Conservation (phyloP, 1,284 basidiomycete genomes). For the Pseudomicrostroma phylloplanum region DNA sequence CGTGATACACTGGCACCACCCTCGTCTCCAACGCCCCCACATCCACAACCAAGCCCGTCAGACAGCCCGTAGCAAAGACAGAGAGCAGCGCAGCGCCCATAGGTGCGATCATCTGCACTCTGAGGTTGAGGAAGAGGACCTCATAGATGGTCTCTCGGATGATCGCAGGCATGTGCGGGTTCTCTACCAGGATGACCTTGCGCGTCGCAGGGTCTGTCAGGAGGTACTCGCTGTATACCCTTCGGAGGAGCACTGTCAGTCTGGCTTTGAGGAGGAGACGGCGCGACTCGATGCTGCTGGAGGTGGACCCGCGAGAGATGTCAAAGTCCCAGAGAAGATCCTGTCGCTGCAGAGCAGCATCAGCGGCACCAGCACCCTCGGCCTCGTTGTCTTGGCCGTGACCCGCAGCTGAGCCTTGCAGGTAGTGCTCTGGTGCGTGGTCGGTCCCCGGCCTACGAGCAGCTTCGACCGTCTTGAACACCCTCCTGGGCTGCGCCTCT, state of each 20-base stretch:
- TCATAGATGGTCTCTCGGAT: constrained; percentile 81
- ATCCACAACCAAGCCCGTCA: constrained; percentile 87
- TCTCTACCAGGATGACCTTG: constrained; percentile 85
- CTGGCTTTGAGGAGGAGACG: constrained; percentile 25
- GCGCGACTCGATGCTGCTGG: constrained; percentile 23
- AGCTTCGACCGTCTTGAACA: constrained; percentile 50
- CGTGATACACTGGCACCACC: constrained; percentile 63
- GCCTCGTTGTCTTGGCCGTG: not conserved
- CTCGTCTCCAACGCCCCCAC: constrained; percentile 84
- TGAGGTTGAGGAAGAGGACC: constrained; percentile 72
- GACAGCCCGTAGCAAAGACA: constrained; percentile 73
- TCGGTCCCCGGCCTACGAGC: constrained; percentile 18
- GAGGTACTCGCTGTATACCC: constrained; percentile 53
- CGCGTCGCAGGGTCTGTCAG: constrained; percentile 86
- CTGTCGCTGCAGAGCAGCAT: not conserved
- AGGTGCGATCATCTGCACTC: constrained; percentile 81
- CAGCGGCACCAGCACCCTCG: constrained; percentile 12
- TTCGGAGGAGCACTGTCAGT: constrained; percentile 28
- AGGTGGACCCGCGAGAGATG: constrained; percentile 19
- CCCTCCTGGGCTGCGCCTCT: constrained; percentile 33
- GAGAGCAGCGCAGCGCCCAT: constrained; percentile 67
- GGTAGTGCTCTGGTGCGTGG: not conserved
- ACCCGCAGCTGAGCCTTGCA: not conserved
- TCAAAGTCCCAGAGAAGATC: constrained; percentile 37
- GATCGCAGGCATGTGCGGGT: constrained; percentile 73